These are phyloP conservation scores for Hymenoscyphus repandus DNA, from an alignment of 2,329 filamentous ascomycete genomes.

Conservation along the genomic window DNA sequence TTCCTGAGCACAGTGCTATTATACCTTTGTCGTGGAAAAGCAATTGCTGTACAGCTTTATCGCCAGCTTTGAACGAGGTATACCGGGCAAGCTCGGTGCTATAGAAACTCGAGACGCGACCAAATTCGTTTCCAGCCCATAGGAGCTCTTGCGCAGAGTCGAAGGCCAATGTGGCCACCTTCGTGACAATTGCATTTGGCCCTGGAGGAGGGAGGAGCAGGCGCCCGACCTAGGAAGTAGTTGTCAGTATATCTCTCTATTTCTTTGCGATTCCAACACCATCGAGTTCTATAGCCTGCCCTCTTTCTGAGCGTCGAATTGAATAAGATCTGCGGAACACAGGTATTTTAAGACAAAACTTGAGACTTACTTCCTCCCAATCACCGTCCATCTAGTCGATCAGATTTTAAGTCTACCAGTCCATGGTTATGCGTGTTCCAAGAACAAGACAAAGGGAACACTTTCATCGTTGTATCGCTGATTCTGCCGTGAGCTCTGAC, in stretches of 20 bases:
- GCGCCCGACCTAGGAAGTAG: constrained; percentile 62
- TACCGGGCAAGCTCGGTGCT: constrained; percentile 81
- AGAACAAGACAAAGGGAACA: too few species aligned
- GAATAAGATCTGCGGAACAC: background rate
- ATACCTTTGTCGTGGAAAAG: constrained; percentile 89
- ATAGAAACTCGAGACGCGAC: constrained; percentile 83
- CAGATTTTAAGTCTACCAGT: constrained; percentile 16
- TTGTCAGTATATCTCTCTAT: constrained; percentile 12
- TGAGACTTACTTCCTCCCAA: constrained; percentile 57
- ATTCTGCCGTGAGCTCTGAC: too few species aligned
- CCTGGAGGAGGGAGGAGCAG: constrained; percentile 75
- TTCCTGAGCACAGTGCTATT: constrained; percentile 74
- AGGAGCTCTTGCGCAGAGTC: constrained; percentile 84
- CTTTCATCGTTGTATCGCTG: too few species aligned
- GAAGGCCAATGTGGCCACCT: constrained; percentile 77
- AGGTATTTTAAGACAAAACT: constrained; percentile 5
- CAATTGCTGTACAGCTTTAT: constrained; percentile 81
- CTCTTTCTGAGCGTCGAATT: constrained; percentile 5
- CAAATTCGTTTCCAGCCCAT: constrained; percentile 86
- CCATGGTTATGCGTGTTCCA: constrained; percentile 13
- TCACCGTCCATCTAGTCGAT: constrained; percentile 53
- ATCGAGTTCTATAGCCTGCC: constrained; percentile 16
- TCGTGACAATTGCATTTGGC: constrained; percentile 52
- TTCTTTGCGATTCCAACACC: constrained; percentile 4
- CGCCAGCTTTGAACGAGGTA: constrained; percentile 76